These are phyloP conservation scores for Neofusicoccum cordaticola DNA, from an alignment of 2,329 filamentous ascomycete genomes.

Conservation along the genomic window DNA sequence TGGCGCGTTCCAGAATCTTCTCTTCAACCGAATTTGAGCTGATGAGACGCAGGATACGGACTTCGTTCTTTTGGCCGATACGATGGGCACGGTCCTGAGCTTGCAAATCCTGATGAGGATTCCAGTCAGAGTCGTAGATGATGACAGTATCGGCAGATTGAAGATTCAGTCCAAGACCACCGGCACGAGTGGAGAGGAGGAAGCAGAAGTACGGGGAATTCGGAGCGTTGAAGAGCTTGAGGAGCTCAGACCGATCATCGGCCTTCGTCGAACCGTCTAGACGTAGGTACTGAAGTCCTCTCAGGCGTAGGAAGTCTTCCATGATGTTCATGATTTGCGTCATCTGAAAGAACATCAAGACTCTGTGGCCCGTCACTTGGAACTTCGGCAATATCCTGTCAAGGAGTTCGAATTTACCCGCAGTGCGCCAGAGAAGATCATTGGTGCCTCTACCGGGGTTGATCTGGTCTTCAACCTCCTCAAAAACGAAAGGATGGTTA, in stretches of 20 bases:
- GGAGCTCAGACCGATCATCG: constrained; percentile 88
- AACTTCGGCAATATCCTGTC: constrained; percentile 94
- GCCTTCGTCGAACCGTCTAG: constrained; percentile 96
- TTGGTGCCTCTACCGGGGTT: constrained; percentile 87
- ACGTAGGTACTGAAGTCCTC: constrained; percentile 81
- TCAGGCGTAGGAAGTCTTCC: constrained; percentile 91
- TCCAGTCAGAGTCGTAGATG: constrained; percentile 99
- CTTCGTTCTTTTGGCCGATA: constrained; percentile 99
- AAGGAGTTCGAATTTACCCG: constrained; percentile 94
- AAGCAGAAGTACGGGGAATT: constrained; percentile 96
- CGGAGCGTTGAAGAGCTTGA: constrained; percentile 85
- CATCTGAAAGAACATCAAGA: constrained; percentile 99
- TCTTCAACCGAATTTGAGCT: constrained; percentile 97
- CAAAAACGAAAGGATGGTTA: constrained; percentile 98
- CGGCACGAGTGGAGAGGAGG: constrained; percentile 94
- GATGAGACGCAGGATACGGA: constrained; percentile 91
- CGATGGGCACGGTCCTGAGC: constrained; percentile 99
- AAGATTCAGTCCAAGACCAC: constrained; percentile 94
- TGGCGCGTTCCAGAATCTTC: constrained; percentile 93
- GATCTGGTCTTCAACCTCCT: constrained; percentile 97
- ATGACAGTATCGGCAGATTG: constrained; percentile 99
- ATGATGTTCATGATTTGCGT: constrained; percentile 99
- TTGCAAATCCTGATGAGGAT: constrained; percentile 97
- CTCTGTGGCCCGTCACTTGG: constrained; percentile 82
- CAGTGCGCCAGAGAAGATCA: constrained; percentile 89